Evolutionary conservation across 805 yeast genomes (phyloP).

Genomic region (Zygoascus flipseniorum): DNA sequence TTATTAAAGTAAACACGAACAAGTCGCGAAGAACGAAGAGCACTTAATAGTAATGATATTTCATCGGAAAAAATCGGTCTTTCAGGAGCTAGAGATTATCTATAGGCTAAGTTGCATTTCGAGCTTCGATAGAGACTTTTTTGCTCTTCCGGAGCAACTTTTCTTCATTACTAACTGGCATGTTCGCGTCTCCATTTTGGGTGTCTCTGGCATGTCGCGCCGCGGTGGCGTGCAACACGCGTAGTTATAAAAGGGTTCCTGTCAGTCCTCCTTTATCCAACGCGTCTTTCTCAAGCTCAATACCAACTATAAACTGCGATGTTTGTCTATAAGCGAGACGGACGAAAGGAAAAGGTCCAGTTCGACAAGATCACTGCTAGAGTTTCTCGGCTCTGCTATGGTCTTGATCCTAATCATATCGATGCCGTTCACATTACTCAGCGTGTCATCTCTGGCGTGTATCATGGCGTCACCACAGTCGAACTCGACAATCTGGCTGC

Average conservation of each 20-base stretch:
- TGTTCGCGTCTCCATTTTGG: not conserved
- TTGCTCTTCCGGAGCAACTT: not conserved
- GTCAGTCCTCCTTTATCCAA: not conserved
- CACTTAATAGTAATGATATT: not conserved
- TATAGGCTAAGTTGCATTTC: not conserved
- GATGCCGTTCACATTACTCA: constrained; percentile 96
- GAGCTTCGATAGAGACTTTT: not conserved
- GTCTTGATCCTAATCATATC: constrained; percentile 82
- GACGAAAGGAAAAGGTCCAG: constrained; percentile 88
- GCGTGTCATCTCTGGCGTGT: constrained; percentile 81
- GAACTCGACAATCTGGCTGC: constrained; percentile 66
- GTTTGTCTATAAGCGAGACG: constrained; percentile 68
- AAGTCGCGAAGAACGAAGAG: not conserved
- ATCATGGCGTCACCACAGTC: constrained; percentile 85
- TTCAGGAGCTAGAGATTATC: not conserved
- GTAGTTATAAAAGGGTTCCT: not conserved
- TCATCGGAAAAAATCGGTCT: not conserved
- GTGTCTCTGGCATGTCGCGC: not conserved
- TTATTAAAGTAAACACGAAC: not conserved
- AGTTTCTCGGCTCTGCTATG: constrained; percentile 88
- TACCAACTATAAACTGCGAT: constrained; percentile 29
- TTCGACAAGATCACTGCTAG: constrained; percentile 96
- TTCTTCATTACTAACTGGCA: not conserved
- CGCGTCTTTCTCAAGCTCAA: not conserved
- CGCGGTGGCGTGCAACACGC: not conserved